phyloP scores from a whole-genome alignment of 768 basidiomycete species.

The Suillus brevipes region DNA sequence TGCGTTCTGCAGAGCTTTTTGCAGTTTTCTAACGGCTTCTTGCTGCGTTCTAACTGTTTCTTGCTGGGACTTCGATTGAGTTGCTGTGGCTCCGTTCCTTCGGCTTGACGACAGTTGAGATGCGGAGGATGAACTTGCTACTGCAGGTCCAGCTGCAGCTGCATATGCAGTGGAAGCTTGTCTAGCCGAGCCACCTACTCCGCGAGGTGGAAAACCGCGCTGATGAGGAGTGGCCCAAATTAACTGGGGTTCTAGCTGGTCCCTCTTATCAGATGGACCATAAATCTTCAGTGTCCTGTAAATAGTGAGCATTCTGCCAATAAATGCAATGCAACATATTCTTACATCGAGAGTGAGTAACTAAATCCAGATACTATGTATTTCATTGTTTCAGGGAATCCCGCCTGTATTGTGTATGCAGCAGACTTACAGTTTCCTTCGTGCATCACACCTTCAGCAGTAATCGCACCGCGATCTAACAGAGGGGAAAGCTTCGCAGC shows the following conservation, averaged over 20 bases:
- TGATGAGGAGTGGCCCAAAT: constrained; percentile 75
- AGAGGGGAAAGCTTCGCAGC: constrained; percentile 66
- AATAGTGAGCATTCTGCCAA: not conserved
- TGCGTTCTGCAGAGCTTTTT: constrained; percentile 59
- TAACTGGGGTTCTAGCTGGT: constrained; percentile 61
- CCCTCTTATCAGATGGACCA: constrained; percentile 60
- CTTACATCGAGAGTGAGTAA: constrained; percentile 67
- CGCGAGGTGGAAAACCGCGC: constrained; percentile 47
- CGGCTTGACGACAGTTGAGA: constrained; percentile 24
- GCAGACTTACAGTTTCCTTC: constrained; percentile 62
- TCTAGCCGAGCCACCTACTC: constrained; percentile 15
- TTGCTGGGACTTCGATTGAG: constrained; percentile 37
- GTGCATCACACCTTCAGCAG: constrained; percentile 66
- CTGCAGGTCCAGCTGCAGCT: constrained; percentile 16
- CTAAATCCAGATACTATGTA: constrained; percentile 41
- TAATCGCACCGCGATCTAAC: constrained; percentile 62
- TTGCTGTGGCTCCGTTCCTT: constrained; percentile 9
- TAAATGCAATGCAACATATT: not conserved
- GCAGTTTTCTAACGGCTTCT: constrained; percentile 39
- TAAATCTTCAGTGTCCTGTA: constrained; percentile 70
- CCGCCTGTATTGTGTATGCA: not conserved
- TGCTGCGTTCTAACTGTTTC: constrained; percentile 29
- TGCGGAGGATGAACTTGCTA: constrained; percentile 5
- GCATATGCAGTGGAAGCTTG: constrained; percentile 17
- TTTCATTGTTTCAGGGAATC: constrained; percentile 7